Conservation (phyloP, 768 basidiomycete genomes). For the Hemileccinum impolitum region DNA sequence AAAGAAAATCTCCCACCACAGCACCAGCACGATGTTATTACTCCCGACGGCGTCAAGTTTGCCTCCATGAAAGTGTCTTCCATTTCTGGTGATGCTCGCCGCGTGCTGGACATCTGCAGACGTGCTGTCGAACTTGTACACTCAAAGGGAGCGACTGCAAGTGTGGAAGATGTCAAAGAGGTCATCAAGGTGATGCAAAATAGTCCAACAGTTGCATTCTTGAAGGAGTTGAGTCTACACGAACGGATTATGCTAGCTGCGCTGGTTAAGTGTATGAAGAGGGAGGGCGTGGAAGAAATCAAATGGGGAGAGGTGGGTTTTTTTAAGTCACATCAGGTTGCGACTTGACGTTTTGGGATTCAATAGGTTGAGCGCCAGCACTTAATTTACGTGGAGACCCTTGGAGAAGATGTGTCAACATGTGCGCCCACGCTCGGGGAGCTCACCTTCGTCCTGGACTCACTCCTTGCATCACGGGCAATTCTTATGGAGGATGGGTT, state of each 20-base stretch:
- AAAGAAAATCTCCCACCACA: conserved; percentile 45
- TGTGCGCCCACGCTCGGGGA: conserved; percentile 61
- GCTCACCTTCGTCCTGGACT: conserved; percentile 66
- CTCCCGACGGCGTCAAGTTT: conserved; percentile 73
- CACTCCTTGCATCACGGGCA: conserved; percentile 73
- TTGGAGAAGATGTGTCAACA: conserved; percentile 57
- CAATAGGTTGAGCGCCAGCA: conserved; percentile 74
- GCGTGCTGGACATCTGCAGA: conserved; percentile 92
- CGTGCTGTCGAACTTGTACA: conserved; percentile 82
- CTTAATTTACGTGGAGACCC: conserved; percentile 59
- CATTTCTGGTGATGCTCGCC: conserved; percentile 91
- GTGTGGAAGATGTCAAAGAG: conserved; percentile 67
- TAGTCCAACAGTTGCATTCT: conserved; percentile 81
- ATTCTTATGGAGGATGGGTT: conserved; percentile 68
- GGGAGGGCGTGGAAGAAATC: conserved; percentile 85
- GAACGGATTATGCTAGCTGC: conserved; percentile 87
- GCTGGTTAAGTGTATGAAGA: conserved; percentile 73
- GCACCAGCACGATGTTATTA: conserved; percentile 52
- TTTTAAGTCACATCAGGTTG: background rate
- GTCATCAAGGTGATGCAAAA: conserved; percentile 87
- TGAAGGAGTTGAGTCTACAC: conserved; percentile 81
- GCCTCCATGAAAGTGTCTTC: conserved; percentile 75
- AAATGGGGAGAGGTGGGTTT: conserved; percentile 72
- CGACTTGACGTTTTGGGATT: background rate
- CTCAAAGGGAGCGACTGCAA: conserved; percentile 47